phyloP scores from a whole-genome alignment of 1,284 basidiomycete genomes.

The Cutaneotrichosporon spelunceum region DNA sequence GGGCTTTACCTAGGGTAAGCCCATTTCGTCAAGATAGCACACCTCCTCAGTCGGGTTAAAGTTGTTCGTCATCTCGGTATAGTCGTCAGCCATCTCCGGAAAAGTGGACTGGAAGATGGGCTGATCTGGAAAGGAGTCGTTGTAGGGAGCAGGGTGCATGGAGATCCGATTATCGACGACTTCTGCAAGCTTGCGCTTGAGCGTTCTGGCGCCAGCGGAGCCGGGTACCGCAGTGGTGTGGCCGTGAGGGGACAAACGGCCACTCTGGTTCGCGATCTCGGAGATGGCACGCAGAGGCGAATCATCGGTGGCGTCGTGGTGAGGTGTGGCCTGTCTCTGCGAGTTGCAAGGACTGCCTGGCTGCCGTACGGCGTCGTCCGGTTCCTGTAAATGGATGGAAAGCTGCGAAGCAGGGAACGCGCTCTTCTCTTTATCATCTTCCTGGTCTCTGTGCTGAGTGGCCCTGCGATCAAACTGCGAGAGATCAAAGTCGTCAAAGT shows the following conservation, averaged over 20 bases:
- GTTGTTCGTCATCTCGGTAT: background rate
- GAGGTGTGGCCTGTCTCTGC: background rate
- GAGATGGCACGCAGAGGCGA: background rate
- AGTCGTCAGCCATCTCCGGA: background rate
- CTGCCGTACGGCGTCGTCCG: background rate
- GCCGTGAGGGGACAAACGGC: background rate
- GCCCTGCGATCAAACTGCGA: background rate
- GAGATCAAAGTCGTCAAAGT: background rate
- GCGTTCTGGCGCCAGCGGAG: background rate
- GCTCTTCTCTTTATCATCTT: background rate
- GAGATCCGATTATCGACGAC: background rate
- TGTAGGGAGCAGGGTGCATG: background rate
- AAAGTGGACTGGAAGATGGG: background rate
- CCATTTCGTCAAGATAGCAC: background rate
- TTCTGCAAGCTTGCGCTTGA: conserved; percentile 2
- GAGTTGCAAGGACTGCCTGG: background rate
- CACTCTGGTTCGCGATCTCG: background rate
- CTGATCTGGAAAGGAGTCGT: background rate
- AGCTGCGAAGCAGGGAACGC: background rate
- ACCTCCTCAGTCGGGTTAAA: conserved; percentile 30
- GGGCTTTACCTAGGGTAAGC: conserved; percentile 19
- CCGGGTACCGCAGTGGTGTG: background rate
- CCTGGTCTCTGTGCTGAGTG: background rate
- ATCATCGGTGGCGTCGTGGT: background rate
- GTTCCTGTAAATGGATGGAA: background rate